These are phyloP conservation scores for Pisolithus orientalis DNA, from an alignment of 768 basidiomycete genomes.

Conservation along the genomic window DNA sequence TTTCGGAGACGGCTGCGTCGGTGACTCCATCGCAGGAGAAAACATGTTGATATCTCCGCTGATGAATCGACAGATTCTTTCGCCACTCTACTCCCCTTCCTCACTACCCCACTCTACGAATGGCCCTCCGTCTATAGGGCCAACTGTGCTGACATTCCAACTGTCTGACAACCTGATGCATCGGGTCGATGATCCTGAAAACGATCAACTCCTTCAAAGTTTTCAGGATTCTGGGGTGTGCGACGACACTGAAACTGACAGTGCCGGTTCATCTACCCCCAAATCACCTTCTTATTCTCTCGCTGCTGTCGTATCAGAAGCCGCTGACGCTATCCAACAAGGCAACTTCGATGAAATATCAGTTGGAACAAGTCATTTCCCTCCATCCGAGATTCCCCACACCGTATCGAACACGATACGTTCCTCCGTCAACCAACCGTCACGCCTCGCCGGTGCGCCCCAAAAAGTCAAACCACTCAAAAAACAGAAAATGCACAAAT, in stretches of 20 bases:
- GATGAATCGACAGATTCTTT: constrained; percentile 23
- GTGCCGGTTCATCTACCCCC: not conserved
- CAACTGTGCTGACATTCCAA: constrained; percentile 27
- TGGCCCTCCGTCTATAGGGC: constrained; percentile 13
- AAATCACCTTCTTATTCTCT: not conserved
- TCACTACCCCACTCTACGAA: constrained; percentile 4
- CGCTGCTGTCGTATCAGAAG: not conserved
- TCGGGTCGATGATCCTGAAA: constrained; percentile 24
- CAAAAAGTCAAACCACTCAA: constrained; percentile 15
- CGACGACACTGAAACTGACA: constrained; percentile 12
- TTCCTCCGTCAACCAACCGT: not conserved
- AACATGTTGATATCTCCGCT: constrained; percentile 23
- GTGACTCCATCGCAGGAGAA: constrained; percentile 25
- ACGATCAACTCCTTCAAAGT: constrained; percentile 12
- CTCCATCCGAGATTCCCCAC: not conserved
- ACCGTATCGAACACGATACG: not conserved
- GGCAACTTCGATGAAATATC: not conserved
- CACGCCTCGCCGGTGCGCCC: not conserved
- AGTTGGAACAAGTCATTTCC: not conserved
- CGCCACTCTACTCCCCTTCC: constrained; percentile 6
- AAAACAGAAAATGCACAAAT: constrained; percentile 47
- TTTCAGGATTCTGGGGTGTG: constrained; percentile 11
- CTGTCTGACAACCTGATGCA: constrained; percentile 18
- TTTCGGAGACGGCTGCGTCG: constrained; percentile 23
- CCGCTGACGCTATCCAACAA: not conserved